Conservation (phyloP, 2,329 filamentous ascomycete species). For the Fusarium verrucosum region DNA sequence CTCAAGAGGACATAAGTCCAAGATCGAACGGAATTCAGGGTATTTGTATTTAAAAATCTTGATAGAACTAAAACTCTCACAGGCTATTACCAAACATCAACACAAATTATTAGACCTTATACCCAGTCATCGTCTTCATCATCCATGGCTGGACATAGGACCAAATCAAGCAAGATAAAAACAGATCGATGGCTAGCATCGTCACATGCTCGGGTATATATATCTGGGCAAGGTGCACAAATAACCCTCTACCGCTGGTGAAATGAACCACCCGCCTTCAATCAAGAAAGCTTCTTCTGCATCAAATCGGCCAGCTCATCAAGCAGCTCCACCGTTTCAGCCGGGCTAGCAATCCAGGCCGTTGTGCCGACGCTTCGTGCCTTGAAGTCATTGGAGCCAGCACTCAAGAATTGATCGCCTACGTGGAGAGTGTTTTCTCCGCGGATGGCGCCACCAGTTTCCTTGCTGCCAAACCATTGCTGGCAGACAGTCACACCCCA, state of each 20-base stretch:
- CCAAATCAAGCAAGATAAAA: neutral
- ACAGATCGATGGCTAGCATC: neutral
- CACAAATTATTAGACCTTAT: neutral
- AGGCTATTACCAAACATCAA: neutral
- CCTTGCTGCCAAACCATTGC: slow-evolving; percentile 76
- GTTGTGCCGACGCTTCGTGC: slow-evolving; percentile 90
- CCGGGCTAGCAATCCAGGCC: slow-evolving; percentile 94
- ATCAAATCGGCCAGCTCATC: slow-evolving; percentile 78
- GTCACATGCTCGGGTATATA: neutral
- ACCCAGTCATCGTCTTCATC: neutral
- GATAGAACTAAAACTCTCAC: neutral
- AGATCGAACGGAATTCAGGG: neutral
- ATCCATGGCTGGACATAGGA: neutral
- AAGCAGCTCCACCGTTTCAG: slow-evolving; percentile 87
- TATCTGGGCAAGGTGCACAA: too few relatives aligned
- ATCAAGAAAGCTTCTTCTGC: slow-evolving; percentile 48
- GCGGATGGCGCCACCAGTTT: slow-evolving; percentile 59
- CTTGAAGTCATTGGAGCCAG: slow-evolving; percentile 97
- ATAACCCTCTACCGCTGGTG: neutral
- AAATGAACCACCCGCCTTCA: neutral
- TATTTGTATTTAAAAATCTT: slow-evolving; percentile 13
- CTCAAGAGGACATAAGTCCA: too few relatives aligned
- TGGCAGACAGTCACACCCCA: slow-evolving; percentile 96
- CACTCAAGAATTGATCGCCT: slow-evolving; percentile 95
- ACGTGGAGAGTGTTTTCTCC: slow-evolving; percentile 89